phyloP scores from a whole-genome alignment of 1,284 basidiomycete genomes.

The Marasmius fiardii region DNA sequence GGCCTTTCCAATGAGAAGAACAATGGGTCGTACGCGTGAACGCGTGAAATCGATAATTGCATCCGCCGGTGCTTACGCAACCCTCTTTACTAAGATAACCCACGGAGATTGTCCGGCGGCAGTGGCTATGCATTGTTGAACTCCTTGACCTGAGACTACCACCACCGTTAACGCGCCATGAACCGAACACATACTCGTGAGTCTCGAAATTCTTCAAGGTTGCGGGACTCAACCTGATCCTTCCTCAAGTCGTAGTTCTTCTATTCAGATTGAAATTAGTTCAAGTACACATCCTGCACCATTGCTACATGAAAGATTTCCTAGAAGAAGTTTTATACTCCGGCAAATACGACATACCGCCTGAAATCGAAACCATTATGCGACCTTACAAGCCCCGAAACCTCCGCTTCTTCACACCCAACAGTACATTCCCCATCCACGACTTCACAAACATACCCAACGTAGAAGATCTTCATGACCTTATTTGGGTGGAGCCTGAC shows the following conservation, averaged over 20 bases:
- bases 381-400: background rate
- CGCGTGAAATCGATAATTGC: too few species aligned
- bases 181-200: background rate
- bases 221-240: background rate
- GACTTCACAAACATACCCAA: background rate
- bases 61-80: too few species aligned
- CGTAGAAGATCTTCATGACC: background rate
- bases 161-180: background rate
- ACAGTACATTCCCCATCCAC: background rate
- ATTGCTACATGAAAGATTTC: background rate
- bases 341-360: background rate
- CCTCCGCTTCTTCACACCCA: background rate
- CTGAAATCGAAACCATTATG: background rate
- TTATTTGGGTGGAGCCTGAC: background rate
- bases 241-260: background rate
- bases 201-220: background rate
- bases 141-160: too few species aligned
- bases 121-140: too few species aligned
- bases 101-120: too few species aligned
- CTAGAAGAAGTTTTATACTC: background rate
- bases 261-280: background rate
- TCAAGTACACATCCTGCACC: background rate
- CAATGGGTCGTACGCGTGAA: too few species aligned
- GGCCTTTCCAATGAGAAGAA: too few species aligned
- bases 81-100: too few species aligned